Evolutionary conservation across 768 basidiomycete species (phyloP).

Genomic region (Fibroporia radiculosa): DNA sequence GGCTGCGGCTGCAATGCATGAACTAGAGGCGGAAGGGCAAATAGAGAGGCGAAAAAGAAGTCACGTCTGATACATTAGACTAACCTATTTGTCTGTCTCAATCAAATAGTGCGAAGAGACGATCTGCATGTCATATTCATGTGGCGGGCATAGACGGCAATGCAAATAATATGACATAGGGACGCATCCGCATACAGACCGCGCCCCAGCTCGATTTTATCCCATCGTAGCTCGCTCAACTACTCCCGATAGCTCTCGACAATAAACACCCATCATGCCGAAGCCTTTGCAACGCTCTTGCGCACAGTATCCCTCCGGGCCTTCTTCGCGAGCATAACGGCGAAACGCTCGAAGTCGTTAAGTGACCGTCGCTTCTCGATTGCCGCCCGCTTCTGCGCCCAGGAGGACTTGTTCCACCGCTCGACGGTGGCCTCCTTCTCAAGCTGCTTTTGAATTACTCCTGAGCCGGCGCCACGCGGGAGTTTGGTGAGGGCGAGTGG

Average conservation of each 20-base stretch:
- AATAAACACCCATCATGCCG: constrained; percentile 10
- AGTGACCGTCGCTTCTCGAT: constrained; percentile 64
- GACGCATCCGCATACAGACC: neutral
- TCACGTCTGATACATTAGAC: constrained; percentile 6
- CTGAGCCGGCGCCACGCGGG: constrained; percentile 80
- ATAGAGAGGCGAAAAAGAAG: constrained; percentile 36
- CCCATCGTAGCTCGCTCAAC: neutral
- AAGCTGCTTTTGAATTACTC: constrained; percentile 75
- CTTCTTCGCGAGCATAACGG: constrained; percentile 86
- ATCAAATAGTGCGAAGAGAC: neutral
- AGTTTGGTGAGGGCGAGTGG: constrained; percentile 75
- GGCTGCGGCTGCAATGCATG: constrained; percentile 43
- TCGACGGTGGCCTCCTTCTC: constrained; percentile 78
- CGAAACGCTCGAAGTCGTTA: constrained; percentile 90
- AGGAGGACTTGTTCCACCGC: constrained; percentile 85
- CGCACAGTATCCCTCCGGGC: constrained; percentile 69
- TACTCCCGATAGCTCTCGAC: neutral
- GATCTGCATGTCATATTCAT: constrained; percentile 16
- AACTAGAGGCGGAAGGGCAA: constrained; percentile 50
- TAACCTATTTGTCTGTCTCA: neutral
- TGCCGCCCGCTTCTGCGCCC: constrained; percentile 84
- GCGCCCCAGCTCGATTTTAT: constrained; percentile 10
- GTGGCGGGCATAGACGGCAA: constrained; percentile 15
- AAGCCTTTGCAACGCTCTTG: constrained; percentile 55
- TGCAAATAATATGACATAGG: constrained; percentile 11